Conservation (phyloP, 805 yeast genomes). For the Cyberlindnera mycetangii region DNA sequence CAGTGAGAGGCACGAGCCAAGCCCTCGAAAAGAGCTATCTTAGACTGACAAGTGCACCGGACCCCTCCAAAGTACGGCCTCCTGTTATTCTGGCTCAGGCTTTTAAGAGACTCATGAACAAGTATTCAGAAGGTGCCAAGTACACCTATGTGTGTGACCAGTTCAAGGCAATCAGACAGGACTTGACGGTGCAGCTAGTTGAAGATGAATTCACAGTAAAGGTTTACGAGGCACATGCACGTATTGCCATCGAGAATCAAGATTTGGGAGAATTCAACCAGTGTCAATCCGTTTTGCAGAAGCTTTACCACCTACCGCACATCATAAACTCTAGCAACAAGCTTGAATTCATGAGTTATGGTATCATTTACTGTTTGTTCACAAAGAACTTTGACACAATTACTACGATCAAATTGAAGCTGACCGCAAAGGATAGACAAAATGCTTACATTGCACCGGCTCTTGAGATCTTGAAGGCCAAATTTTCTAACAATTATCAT, state of each 20-base stretch:
- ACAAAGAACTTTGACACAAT: slow-evolving; percentile 54
- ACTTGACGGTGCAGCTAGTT: slow-evolving; percentile 86
- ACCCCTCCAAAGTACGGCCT: slow-evolving; percentile 82
- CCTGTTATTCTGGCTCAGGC: slow-evolving; percentile 56
- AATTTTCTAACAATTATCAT: slow-evolving; percentile 47
- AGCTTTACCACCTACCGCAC: slow-evolving; percentile 49
- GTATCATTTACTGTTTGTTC: slow-evolving; percentile 69
- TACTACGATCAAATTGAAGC: slow-evolving; percentile 41
- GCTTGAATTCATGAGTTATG: slow-evolving; percentile 69
- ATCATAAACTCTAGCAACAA: slow-evolving; percentile 37
- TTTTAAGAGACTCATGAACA: slow-evolving; percentile 47
- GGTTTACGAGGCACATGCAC: slow-evolving; percentile 84
- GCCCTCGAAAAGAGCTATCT: slow-evolving; percentile 74
- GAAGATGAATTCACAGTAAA: slow-evolving; percentile 69
- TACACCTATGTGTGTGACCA: slow-evolving; percentile 86
- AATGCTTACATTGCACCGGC: slow-evolving; percentile 23
- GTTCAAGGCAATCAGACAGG: slow-evolving; percentile 89
- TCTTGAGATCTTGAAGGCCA: slow-evolving; percentile 31
- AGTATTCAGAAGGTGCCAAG: slow-evolving; percentile 46
- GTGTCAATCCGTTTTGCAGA: slow-evolving; percentile 78
- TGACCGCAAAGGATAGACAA: slow-evolving; percentile 29
- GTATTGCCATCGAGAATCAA: slow-evolving; percentile 75
- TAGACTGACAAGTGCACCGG: slow-evolving; percentile 88
- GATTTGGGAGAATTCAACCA: slow-evolving; percentile 96
- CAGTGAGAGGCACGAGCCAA: slow-evolving; percentile 61